Base-by-base conservation (phyloP, 179 eudicot genomes). In the Corrigiola litoralis region DNA sequence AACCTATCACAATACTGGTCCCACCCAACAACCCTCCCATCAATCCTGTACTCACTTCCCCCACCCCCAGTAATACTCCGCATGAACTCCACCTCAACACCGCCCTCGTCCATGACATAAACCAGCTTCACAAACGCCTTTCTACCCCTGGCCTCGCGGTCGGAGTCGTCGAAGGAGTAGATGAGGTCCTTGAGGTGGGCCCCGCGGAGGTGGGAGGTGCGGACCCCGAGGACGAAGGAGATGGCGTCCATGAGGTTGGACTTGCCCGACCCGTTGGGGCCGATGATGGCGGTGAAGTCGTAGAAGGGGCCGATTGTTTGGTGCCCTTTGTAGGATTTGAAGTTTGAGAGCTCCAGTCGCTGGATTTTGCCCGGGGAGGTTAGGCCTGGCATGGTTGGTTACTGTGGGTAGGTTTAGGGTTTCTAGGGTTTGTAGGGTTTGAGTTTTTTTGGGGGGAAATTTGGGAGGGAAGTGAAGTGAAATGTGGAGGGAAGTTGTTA, bases 191-290 rank as follows among this genome's bases (percentile, higher is more conserved):
- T 88, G 40, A 95, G 61, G 63, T 95, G 97, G 2, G 95, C 90
- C 0, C 99, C 99, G 5, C 99, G 80, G 51, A 95, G 96, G 10
- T 94, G 96, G 32, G 87, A 95, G 2, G 90, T 79, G 0, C 87
- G 88, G 14, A 95, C 96, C 0, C 99, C 99, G 65, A 95, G 92
- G 32, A 95, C 97, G 78, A 94, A 95, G 79, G 88, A 81, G 52
- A 95, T 95, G 2, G 99, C 97, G 80, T 94, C 99, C 97, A 95
- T 95, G 24, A 95, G 82, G 70, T 95, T 95, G 17, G 97, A 91
- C 51, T 91, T 95, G 12, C 96, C 96, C 57, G 97, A 69, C 16
- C 99, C 97, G 32, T 95, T 95, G 4, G 97, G 96, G 50, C 99
- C 99, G 52, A 95, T 95, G 17, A 95, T 86, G 46, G 99, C 99